Conservation (phyloP, 2,329 filamentous ascomycete species). For the Botrytis fragariae region DNA sequence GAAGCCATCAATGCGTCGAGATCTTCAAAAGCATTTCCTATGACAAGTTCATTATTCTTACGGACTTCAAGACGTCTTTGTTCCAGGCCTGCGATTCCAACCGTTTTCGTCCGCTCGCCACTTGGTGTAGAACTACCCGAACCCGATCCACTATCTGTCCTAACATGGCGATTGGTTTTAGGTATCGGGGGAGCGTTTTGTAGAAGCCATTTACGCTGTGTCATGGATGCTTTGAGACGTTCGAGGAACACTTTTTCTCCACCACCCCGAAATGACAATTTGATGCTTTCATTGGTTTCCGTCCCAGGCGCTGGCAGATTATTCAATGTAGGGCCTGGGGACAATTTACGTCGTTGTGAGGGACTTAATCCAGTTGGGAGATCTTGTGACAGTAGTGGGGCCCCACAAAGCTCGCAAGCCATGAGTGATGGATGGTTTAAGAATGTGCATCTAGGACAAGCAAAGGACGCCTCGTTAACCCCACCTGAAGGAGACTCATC, state of each 20-base stretch:
- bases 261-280: slow-evolving; percentile 85
- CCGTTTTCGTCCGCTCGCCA: slow-evolving; percentile 54
- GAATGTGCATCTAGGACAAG: slow-evolving; percentile 90
- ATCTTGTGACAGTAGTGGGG: slow-evolving; percentile 61
- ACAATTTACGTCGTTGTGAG: slow-evolving; percentile 59
- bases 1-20: slow-evolving; percentile 96
- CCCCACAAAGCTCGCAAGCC: slow-evolving; percentile 89
- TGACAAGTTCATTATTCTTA: slow-evolving; percentile 89
- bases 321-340: slow-evolving; percentile 69
- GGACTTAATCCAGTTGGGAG: slow-evolving; percentile 44
- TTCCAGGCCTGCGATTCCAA: slow-evolving; percentile 90
- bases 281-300: slow-evolving; percentile 72
- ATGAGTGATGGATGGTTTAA: slow-evolving; percentile 84
- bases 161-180: slow-evolving; percentile 47
- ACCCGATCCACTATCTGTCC: slow-evolving; percentile 40
- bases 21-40: slow-evolving; percentile 93
- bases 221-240: slow-evolving; percentile 79
- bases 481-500: slow-evolving; percentile 1
- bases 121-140: slow-evolving; percentile 37
- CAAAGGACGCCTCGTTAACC: slow-evolving; percentile 47
- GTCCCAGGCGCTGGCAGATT: slow-evolving; percentile 38
- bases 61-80: slow-evolving; percentile 78
- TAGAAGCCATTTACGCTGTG: slow-evolving; percentile 93
- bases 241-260: slow-evolving; percentile 91
- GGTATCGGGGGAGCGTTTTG: slow-evolving; percentile 87